Evolutionary conservation across 768 basidiomycete species (phyloP), one percentile per base, ranked within the genome.

Genomic region (Botryobasidium botryosum): DNA sequence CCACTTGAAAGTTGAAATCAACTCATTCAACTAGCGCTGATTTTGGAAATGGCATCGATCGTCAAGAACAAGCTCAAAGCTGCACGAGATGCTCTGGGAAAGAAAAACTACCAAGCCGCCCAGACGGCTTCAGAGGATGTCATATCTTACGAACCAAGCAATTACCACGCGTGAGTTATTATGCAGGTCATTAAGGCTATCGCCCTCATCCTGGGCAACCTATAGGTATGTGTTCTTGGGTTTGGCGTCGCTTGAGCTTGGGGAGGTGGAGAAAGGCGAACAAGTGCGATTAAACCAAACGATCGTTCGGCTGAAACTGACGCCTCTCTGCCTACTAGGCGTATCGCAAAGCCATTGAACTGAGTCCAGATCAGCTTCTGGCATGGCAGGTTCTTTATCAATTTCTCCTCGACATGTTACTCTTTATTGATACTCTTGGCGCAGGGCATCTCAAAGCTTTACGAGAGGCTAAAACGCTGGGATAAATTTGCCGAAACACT

Each of bases 301-400:
- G n/a, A n/a, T n/a, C n/a, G n/a, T n/a, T n/a, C n/a, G n/a, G 20
- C 39, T 12, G 48, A 33, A 5, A 17, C 29, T 28, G 18, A 49
- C 46, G 35, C 15, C 43, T 37, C 47, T 10, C 23, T 24, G 10
- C 7, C 10, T 26, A 33, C 5, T 54, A 91, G 86, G 69, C 71
- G 23, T 96, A 92, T 58, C 69, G 67, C 35, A 80, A 73, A 52
- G 92, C 91, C 0, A 82, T 77, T 39, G 64, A 68, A 27, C 50
- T 72, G n/a, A 75, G 75, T 48, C 74, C 79, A 10, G 68, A 71
- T 2, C 79, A 84, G 54, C 61, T 69, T 2, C 67, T 91, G 15
- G 91, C 88, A 13, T 80, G 81, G 78, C 88, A 91, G 77, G 87
- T 79, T 48, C n/a, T n/a, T n/a, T n/a, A n/a, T n/a, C n/a, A n/a